Base-by-base conservation (phyloP, 2,329 filamentous ascomycete species). In the Penicillium expansum region DNA sequence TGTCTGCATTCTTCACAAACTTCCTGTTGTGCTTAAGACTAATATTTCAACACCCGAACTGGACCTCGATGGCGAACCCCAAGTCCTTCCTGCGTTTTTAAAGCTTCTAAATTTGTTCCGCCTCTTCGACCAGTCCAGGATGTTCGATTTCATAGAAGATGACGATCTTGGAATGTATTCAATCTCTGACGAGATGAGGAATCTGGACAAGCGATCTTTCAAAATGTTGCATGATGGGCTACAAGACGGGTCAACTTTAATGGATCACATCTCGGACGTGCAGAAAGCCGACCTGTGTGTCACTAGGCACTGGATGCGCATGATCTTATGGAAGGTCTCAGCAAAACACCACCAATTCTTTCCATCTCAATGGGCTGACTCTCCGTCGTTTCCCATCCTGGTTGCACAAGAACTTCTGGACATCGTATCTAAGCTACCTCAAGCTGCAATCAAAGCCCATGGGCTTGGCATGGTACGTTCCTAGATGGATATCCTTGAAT, bases 341-440 rank as follows among this genome's bases (percentile, higher is more conserved):
- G 10, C n/a, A 38, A 38, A 38, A 10, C 76, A 70, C 0, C 77
- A 71, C 0, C 77, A 71, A 11, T 60, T 11, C 0, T 38, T 38
- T 38, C 10, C n/a, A 18, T 18, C 35, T 11, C 5, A 18, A 2
- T 10, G 35, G n/a, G 14, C 35, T 38, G 35, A 38, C 35, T 38
- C 35, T 5, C 35, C 35, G 35, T 38, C n/a, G n/a, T 38, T 38
- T 20, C 35, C 35, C 35, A 20, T 38, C 10, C 8, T 20, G 9
- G 35, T 38, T 18, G n/a, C 35, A 20, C 18, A 38, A 6, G 35
- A 38, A 11, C 35, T 38, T 38, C 35, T 38, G n/a, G 35, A 38
- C 35, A 38, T 38, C 9, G 35, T 38, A 38, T 38, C 35, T 18
- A 38, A 38, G 9, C 35, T 38, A 20, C 35, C 35, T 20, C 35